Evolutionary conservation across 345 rosid species (phyloP).

Genomic region (Gossypium ekmanianum): DNA sequence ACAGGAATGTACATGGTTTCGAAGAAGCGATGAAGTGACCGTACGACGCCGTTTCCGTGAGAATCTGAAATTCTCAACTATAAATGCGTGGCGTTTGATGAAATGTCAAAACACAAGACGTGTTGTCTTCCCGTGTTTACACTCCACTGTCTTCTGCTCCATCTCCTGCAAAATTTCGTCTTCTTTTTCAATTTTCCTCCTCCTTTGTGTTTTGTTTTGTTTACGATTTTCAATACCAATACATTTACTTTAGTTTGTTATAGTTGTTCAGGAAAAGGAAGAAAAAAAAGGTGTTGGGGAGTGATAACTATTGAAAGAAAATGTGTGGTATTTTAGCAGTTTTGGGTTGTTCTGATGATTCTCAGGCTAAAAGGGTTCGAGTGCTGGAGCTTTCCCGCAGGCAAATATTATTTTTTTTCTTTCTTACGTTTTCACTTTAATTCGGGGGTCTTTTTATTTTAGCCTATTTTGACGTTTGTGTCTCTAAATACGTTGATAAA

Average conservation of each 20-base stretch:
- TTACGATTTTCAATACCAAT: background rate
- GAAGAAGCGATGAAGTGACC: background rate
- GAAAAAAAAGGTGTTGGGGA: background rate
- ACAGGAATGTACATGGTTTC: background rate
- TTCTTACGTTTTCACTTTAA: background rate
- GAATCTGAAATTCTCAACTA: conserved; percentile 7
- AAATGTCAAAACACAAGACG: conserved; percentile 14
- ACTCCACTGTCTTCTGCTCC: too few species aligned
- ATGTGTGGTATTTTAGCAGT: conserved; percentile 99
- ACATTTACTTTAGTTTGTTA: background rate
- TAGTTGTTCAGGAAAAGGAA: background rate
- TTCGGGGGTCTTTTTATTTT: background rate
- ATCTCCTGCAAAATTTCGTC: background rate
- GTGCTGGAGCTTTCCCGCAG: conserved; percentile 99
- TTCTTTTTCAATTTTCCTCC: background rate
- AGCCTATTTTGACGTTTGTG: background rate
- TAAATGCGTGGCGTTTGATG: conserved; percentile 26
- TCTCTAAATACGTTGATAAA: background rate
- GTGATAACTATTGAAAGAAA: background rate
- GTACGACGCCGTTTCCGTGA: conserved; percentile 3
- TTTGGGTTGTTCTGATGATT: conserved; percentile 87
- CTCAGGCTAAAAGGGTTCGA: conserved; percentile 91
- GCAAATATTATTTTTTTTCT: conserved; percentile 25
- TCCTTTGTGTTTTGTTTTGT: background rate
- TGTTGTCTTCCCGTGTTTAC: conserved; percentile 15